Evolutionary conservation across 2,329 filamentous ascomycete genomes (phyloP).

Genomic region (Diplodia mutila): DNA sequence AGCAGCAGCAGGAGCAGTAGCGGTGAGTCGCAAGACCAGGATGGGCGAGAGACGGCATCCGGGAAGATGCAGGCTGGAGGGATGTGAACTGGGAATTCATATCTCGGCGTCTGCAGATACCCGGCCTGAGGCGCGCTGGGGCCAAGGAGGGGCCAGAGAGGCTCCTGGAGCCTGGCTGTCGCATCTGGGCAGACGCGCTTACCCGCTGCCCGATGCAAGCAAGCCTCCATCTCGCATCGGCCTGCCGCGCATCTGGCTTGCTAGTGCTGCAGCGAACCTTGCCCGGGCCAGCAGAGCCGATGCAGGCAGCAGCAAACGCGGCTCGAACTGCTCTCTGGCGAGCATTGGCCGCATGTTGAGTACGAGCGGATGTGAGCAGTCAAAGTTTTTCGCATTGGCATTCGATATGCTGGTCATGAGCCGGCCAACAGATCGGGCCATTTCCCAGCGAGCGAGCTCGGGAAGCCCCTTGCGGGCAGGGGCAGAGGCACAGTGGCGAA

Average conservation of each 20-base stretch:
- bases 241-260: neutral
- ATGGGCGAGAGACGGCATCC: neutral
- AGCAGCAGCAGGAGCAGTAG: neutral
- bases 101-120: slow-evolving; percentile 17
- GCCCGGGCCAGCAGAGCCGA: neutral
- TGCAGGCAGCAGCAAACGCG: slow-evolving; percentile 6
- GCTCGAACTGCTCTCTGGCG: neutral
- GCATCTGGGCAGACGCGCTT: slow-evolving; percentile 2
- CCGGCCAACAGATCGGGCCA: slow-evolving; percentile 1
- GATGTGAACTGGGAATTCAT: neutral
- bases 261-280: slow-evolving; percentile 9
- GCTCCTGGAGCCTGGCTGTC: too few relatives aligned
- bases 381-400: slow-evolving; percentile 15
- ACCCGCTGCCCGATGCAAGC: slow-evolving; percentile 15
- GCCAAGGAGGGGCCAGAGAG: neutral
- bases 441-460: slow-evolving; percentile 1
- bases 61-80: neutral
- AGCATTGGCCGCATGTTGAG: too few relatives aligned
- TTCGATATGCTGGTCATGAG: neutral
- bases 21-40: slow-evolving; percentile 14
- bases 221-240: slow-evolving; percentile 10
- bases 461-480: slow-evolving; percentile 5
- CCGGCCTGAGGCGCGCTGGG: neutral
- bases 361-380: slow-evolving; percentile 11
- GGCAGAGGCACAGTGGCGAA: slow-evolving; percentile 2